phyloP scores from a whole-genome alignment of 2,329 filamentous ascomycete species.

The Hymenoscyphus albidus region DNA sequence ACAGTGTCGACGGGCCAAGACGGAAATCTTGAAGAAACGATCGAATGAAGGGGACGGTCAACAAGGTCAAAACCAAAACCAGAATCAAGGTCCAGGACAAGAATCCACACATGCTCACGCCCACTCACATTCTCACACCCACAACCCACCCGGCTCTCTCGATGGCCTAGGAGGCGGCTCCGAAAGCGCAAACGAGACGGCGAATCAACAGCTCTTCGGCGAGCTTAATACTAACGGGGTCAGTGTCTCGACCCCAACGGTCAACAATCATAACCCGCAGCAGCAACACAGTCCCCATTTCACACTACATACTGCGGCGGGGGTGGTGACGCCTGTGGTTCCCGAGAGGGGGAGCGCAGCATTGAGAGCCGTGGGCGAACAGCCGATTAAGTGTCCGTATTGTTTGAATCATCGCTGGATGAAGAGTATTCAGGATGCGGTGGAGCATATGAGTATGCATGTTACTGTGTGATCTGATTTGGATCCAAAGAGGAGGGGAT shows the following conservation, averaged over 20 bases:
- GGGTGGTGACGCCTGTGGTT: constrained; percentile 29
- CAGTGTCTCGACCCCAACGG: constrained; percentile 7
- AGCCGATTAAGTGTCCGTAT: constrained; percentile 33
- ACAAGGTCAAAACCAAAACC: constrained; percentile 4
- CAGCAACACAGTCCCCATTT: constrained; percentile 23
- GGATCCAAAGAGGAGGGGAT: neutral
- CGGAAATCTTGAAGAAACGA: constrained; percentile 34
- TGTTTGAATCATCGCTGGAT: constrained; percentile 35
- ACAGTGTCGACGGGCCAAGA: constrained; percentile 35
- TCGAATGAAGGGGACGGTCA: constrained; percentile 11
- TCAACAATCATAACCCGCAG: constrained; percentile 5
- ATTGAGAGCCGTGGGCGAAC: constrained; percentile 27
- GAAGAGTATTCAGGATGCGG: constrained; percentile 34
- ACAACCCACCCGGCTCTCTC: constrained; percentile 5
- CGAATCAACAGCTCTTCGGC: constrained; percentile 21
- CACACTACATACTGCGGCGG: constrained; percentile 28
- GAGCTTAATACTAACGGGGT: constrained; percentile 15
- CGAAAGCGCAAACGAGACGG: constrained; percentile 19
- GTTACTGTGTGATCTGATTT: constrained; percentile 27
- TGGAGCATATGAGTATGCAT: constrained; percentile 37
- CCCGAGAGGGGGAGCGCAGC: constrained; percentile 22
- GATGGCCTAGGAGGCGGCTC: constrained; percentile 26
- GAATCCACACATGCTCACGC: constrained; percentile 7
- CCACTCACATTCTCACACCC: neutral
- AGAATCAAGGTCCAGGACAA: neutral